A percentile compares a stretch with the other conserved stretches of the same genome.
Evolutionary conservation across 164 flowering plant species (phyloP).

Genomic region (Stephania japonica): DNA sequence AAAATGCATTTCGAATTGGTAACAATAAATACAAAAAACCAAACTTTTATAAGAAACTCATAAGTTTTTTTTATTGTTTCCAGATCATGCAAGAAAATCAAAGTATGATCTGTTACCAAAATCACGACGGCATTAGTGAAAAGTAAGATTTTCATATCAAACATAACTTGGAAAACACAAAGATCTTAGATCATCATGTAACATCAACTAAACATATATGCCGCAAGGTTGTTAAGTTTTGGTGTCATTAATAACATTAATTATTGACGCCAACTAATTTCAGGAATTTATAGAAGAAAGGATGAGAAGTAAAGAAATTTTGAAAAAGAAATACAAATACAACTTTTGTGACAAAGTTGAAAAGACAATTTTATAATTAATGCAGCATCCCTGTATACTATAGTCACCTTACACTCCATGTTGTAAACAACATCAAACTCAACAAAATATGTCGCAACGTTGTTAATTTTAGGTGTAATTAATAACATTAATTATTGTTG

Average conservation of each 20-base stretch:
- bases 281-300: no score
- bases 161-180: neutral
- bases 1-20: no score
- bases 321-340: no score
- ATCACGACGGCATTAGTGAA: neutral
- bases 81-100: neutral
- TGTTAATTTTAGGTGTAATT: neutral
- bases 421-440: no score
- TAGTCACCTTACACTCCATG: no score
- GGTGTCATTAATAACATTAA: neutral
- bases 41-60: no score
- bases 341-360: no score
- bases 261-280: neutral
- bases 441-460: neutral
- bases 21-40: no score
- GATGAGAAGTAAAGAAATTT: no score
- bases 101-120: neutral
- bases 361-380: no score
- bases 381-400: no score
- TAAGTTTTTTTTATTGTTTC: neutral
- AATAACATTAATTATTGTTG: neutral
- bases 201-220: neutral
- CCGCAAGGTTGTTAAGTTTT: neutral
- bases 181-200: neutral
- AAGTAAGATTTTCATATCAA: neutral